Evolutionary conservation across 177 flowering plant species (phyloP), one percentile per base, ranked within the genome.

Genomic region (Vitis hybrid): DNA sequence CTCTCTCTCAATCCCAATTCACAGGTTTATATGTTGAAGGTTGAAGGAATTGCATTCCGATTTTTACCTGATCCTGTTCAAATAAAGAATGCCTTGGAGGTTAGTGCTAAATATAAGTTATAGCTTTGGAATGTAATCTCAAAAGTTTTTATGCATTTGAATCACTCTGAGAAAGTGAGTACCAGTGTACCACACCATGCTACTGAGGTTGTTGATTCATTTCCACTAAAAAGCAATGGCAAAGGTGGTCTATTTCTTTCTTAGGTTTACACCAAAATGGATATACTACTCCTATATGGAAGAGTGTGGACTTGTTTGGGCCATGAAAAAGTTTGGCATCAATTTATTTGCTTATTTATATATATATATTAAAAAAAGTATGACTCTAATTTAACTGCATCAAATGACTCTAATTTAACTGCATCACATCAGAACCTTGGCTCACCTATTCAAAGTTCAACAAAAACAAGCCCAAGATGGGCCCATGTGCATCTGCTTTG

Each of bases 41-140:
- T 93, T 68, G 99, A 95, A 85, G 99, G 99, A 65, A 93, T 95
- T 79, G 98, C 98, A 51, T 95, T 95, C 68, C 86, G 98, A 22
- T 95, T 95, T 82, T 74, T 93, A 84, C 99, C 99, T 73, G 99
- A 95, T 84, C 99, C 99, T 71, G 80, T 88, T 67, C 99, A 95
- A 76, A 85, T 93, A 71, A 89, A 87, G 77, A 93, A 95, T 83
- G 99, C 98, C 22, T 72, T 93, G 59, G 97, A 91, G 96, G 99
- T 93, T 72, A 64, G 87, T 74, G 67, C 60, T 66, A 29, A 49
- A 50, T 31, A 45, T 55, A 10, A 10, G 19, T 49, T 11, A 5
- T 39, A 39, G 45, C 45, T 39, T 39, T 39, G 45, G 45, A 39
- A 39, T 5, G 45, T 39, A 0, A 5, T 53, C 56, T 12, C 12